Evolutionary conservation across 768 basidiomycete species (phyloP), one percentile per base, ranked within the genome.

Genomic region (Boletus speciosus): DNA sequence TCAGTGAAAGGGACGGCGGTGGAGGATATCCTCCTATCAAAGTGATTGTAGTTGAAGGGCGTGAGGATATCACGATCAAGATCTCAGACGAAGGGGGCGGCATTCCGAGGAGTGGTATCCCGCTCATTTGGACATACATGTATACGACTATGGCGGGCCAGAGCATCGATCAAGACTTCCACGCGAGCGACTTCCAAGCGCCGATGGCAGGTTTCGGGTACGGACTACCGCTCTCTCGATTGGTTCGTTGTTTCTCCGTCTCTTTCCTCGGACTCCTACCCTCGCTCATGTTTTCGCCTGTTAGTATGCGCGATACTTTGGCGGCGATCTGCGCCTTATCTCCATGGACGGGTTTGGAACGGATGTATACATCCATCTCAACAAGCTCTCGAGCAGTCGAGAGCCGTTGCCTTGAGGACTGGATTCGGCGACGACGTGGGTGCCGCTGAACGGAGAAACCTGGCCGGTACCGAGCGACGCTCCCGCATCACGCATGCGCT

Each of bases 81-180:
- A 97, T 98, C 60, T 87, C 85, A 2, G 96, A 99, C 68, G 96
- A 99, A 69, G 96, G 96, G 6, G 96, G 96, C 6, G 65, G 96
- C 0, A 98, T 99, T 52, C 83, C 93, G 27, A 73, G 76, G 74
- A 88, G 79, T 58, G 92, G 90, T 0, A 87, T 98, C 21, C 93
- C 94, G 12, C 79, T 96, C 49, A 96, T 99, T 50, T 99, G 97
- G 97, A 99, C 96, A 58, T 98, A 95, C 70, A 97, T 98, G 92
- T 93, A 93, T 62, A 93, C 91, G 42, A 93, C 88, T 7, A 89
- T 90, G 90, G 75, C 76, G 57, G 78, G 81, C 15, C 81, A 86
- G 70, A 81, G 78, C 25, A 80, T 91, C 51, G 87, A 86, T 61
- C 83, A 86, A 70, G 83, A 91, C 58, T 90, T 93, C 63, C 82